Evolutionary conservation across 177 flowering plant species (phyloP).

Genomic region (Vitis hybrid): DNA sequence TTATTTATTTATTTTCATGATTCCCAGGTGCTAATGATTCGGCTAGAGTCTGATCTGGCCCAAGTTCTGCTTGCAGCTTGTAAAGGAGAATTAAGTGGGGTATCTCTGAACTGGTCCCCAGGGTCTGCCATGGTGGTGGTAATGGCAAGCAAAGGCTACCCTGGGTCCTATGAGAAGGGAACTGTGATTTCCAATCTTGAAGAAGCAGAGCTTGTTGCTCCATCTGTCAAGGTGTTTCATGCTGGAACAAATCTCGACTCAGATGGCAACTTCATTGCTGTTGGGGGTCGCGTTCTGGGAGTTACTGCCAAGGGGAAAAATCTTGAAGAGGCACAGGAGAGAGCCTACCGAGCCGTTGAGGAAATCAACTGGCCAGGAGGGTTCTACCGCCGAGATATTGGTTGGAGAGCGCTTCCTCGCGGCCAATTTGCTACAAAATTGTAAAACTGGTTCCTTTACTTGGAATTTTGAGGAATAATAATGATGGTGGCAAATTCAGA

Average conservation of each 20-base stretch:
- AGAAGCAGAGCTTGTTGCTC: constrained; percentile 73
- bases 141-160: constrained; percentile 94
- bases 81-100: constrained; percentile 61
- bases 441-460: too few relatives aligned
- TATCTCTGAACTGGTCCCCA: constrained; percentile 76
- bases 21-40: constrained; percentile 81
- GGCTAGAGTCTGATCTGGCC: constrained; percentile 84
- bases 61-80: constrained; percentile 88
- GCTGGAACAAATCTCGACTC: constrained; percentile 80
- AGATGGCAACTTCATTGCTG: constrained; percentile 65
- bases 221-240: constrained; percentile 78
- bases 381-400: constrained; percentile 79
- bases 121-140: constrained; percentile 97
- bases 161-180: constrained; percentile 78
- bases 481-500: too few relatives aligned
- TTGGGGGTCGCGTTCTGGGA: constrained; percentile 93
- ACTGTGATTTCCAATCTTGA: constrained; percentile 67
- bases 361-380: constrained; percentile 83
- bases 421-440: constrained; percentile 28
- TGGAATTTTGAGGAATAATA: too few relatives aligned
- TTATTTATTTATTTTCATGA: neutral
- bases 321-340: constrained; percentile 73
- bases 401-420: constrained; percentile 85
- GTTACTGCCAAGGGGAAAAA: constrained; percentile 76
- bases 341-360: constrained; percentile 72